These are phyloP conservation scores for Drechslerella coelobrocha DNA, from an alignment of 2,329 filamentous ascomycete genomes.

Conservation along the genomic window DNA sequence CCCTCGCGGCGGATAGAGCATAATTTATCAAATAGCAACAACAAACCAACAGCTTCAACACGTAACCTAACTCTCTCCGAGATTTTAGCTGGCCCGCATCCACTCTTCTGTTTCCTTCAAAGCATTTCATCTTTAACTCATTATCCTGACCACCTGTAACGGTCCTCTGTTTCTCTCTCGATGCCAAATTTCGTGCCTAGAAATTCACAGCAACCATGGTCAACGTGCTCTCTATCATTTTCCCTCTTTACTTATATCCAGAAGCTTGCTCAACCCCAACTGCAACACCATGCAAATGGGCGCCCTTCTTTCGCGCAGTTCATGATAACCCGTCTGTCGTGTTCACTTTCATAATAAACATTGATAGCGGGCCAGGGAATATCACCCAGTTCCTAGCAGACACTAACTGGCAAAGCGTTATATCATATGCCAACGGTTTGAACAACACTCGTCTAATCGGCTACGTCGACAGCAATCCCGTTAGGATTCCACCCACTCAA, in stretches of 20 bases:
- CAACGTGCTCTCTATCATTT: conserved; percentile 25
- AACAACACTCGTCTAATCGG: conserved; percentile 32
- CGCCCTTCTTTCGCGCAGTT: conserved; percentile 32
- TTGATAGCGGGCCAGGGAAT: conserved; percentile 21
- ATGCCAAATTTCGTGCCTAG: background rate
- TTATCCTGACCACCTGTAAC: too few relatives aligned
- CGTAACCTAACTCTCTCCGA: too few relatives aligned
- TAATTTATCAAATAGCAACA: too few relatives aligned
- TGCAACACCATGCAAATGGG: conserved; percentile 16
- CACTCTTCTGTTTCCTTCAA: too few relatives aligned
- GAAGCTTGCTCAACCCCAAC: conserved; percentile 7
- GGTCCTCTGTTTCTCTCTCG: background rate
- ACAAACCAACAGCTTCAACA: too few relatives aligned
- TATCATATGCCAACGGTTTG: conserved; percentile 20
- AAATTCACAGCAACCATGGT: conserved; percentile 12
- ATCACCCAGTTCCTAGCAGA: conserved; percentile 9
- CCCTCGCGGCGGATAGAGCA: too few relatives aligned
- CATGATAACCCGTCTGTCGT: conserved; percentile 13
- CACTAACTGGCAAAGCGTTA: conserved; percentile 26
- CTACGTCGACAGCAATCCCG: conserved; percentile 31
- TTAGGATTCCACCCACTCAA: background rate
- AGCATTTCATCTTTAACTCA: too few relatives aligned
- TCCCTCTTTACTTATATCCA: conserved; percentile 35
- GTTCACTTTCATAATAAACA: conserved; percentile 33
- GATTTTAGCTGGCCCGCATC: too few relatives aligned